These are phyloP conservation scores for Boletus sensibilis DNA, from an alignment of 768 basidiomycete genomes.

Conservation along the genomic window DNA sequence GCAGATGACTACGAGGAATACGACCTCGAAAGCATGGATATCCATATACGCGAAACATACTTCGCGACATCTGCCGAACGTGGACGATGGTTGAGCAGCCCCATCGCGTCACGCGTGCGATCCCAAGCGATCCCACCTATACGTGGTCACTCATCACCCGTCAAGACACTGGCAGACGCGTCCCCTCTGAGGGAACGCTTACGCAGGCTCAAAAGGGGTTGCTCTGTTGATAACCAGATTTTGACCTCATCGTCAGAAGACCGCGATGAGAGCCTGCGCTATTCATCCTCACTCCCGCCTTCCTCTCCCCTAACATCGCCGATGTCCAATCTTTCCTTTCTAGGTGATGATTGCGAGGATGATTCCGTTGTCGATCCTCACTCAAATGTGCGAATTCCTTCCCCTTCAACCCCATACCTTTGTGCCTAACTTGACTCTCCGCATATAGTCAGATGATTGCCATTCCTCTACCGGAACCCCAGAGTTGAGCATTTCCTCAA, in stretches of 20 bases:
- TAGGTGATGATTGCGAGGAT: conserved; percentile 24
- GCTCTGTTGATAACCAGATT: not conserved
- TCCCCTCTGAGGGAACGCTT: conserved; percentile 5
- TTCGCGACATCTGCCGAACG: conserved; percentile 59
- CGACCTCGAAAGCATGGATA: conserved; percentile 34
- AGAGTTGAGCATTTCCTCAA: conserved; percentile 15
- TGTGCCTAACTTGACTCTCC: conserved; percentile 2
- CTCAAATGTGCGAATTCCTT: conserved; percentile 32
- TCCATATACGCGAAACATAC: conserved; percentile 46
- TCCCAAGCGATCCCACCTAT: conserved; percentile 12
- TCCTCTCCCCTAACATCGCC: conserved; percentile 49
- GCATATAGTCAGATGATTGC: conserved; percentile 13
- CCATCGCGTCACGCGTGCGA: conserved; percentile 32
- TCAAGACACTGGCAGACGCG: conserved; percentile 9
- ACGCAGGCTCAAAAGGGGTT: not conserved
- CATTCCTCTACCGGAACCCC: conserved; percentile 5
- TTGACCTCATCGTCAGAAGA: conserved; percentile 3
- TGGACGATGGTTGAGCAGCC: conserved; percentile 57
- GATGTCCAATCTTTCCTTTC: conserved; percentile 37
- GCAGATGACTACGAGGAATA: conserved; percentile 27
- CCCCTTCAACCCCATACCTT: not conserved
- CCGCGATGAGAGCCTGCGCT: conserved; percentile 20
- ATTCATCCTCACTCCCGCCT: conserved; percentile 32
- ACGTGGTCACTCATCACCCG: conserved; percentile 25
- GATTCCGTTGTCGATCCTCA: conserved; percentile 9